Conservation (phyloP, 306 rosid genomes). For the Cicer yamashitae region DNA sequence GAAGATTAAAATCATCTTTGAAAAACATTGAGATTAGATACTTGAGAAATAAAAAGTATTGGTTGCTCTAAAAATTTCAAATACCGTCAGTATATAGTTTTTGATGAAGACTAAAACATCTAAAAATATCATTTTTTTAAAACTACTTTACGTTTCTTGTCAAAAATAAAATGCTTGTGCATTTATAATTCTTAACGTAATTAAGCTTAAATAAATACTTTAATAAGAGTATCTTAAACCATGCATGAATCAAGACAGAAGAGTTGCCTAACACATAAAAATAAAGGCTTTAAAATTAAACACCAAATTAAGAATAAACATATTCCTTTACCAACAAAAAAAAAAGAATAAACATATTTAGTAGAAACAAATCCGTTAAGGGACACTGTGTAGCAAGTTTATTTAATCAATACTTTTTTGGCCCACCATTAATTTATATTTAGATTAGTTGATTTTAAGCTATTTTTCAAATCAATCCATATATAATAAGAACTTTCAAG, state of each 20-base stretch:
- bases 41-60: no score
- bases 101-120: no score
- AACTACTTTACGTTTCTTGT: no score
- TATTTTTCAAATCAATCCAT: not conserved
- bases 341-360: not conserved
- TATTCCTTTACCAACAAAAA: no score
- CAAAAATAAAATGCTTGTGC: no score
- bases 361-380: not conserved
- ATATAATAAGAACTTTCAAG: not conserved
- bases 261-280: not conserved
- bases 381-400: not conserved
- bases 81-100: no score
- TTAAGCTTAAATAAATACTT: not conserved
- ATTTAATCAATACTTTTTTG: not conserved
- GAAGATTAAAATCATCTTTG: no score
- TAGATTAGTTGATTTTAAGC: not conserved
- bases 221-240: not conserved
- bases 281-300: not conserved
- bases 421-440: not conserved
- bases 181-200: not conserved
- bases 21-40: no score
- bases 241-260: not conserved
- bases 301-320: not conserved
- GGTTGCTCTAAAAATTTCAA: no score
- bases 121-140: no score